Evolutionary conservation across 495 filamentous ascomycete species (phyloP).

Genomic region (Trichoderma gamsii): DNA sequence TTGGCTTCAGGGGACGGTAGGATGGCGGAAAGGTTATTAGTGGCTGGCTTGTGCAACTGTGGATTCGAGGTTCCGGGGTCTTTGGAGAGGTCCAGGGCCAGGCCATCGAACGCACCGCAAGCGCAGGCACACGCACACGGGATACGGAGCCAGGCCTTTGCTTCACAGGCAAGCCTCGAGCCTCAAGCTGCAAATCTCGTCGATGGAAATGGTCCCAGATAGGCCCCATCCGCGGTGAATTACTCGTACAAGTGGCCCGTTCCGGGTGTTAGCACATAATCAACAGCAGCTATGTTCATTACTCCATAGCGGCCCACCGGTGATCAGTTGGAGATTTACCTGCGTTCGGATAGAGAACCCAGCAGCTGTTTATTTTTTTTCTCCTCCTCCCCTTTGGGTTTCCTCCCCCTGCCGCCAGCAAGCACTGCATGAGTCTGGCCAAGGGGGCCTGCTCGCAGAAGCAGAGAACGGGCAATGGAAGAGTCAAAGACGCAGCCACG

Average conservation of each 20-base stretch:
- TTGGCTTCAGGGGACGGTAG: neutral
- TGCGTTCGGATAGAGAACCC: neutral
- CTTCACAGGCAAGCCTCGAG: no score
- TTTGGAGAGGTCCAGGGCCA: no score
- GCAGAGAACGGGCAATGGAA: neutral
- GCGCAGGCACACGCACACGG: no score
- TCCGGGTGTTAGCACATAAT: no score
- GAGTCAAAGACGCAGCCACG: neutral
- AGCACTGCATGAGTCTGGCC: neutral
- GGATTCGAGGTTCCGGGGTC: no score
- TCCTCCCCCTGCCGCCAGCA: neutral
- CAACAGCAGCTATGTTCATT: neutral
- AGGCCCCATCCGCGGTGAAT: no score
- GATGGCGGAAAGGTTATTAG: neutral
- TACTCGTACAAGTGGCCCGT: no score
- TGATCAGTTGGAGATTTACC: neutral
- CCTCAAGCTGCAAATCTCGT: no score
- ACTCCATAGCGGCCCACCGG: neutral
- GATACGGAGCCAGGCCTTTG: no score
- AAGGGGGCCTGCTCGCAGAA: neutral
- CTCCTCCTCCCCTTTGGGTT: no score
- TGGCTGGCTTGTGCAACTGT: neutral
- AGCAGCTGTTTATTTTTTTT: neutral
- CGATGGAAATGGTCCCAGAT: no score
- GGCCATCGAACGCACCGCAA: no score